Conservation (phyloP, 2,329 filamentous ascomycete genomes). For the Sarocladium strictum region DNA sequence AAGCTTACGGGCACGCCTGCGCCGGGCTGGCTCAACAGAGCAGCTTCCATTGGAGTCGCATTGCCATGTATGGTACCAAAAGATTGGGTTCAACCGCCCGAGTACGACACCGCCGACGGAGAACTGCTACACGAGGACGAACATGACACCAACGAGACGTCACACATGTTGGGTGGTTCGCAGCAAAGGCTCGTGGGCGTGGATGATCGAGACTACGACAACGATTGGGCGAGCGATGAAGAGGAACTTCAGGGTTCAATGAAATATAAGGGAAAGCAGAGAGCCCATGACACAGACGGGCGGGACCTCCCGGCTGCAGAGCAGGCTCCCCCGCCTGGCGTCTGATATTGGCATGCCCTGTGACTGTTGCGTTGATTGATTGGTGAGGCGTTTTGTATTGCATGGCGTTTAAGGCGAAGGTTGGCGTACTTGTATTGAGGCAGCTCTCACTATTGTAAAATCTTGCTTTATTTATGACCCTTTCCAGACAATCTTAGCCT, state of each 20-base stretch:
- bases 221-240: slow-evolving; percentile 40
- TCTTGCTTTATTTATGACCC: neutral
- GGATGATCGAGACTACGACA: slow-evolving; percentile 19
- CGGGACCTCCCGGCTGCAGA: slow-evolving; percentile 46
- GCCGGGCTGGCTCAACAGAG: slow-evolving; percentile 74
- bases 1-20: slow-evolving; percentile 65
- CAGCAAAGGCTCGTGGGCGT: slow-evolving; percentile 21
- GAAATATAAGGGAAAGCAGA: slow-evolving; percentile 38
- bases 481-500: neutral
- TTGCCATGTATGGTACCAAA: slow-evolving; percentile 76
- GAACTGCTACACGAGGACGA: slow-evolving; percentile 55
- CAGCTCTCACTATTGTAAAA: neutral
- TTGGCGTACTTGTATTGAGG: neutral
- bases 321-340: slow-evolving; percentile 34
- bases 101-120: slow-evolving; percentile 67
- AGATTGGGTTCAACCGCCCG: slow-evolving; percentile 76
- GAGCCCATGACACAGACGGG: slow-evolving; percentile 43
- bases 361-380: neutral
- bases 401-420: slow-evolving; percentile 6
- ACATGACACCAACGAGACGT: slow-evolving; percentile 45
- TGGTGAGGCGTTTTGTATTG: neutral
- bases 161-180: slow-evolving; percentile 48
- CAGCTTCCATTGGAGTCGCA: slow-evolving; percentile 75
- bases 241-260: slow-evolving; percentile 32
- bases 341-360: neutral